Evolutionary conservation across 805 yeast species (phyloP).

Genomic region (Wickerhamiella sergipiensis): DNA sequence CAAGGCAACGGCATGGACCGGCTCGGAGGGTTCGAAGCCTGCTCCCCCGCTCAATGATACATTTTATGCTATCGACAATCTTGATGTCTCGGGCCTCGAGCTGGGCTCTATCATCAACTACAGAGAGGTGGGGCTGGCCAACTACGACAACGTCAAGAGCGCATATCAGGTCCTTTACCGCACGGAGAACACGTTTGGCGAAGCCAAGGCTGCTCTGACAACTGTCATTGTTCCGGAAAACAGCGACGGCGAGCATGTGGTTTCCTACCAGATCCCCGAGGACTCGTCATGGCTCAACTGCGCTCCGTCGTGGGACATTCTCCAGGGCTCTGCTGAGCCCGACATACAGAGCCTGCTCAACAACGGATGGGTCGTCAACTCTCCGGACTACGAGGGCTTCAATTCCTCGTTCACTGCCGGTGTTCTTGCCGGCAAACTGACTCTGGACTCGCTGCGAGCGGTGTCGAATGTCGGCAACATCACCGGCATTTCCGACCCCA

Average conservation of each 20-base stretch:
- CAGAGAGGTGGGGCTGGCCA: constrained; percentile 12
- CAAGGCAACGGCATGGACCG: constrained; percentile 9
- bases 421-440: constrained; percentile 16
- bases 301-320: constrained; percentile 19
- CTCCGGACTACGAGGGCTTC: constrained; percentile 23
- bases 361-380: constrained; percentile 9
- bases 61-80: constrained; percentile 10
- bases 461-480: constrained; percentile 8
- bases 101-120: constrained; percentile 12
- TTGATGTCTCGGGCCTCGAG: constrained; percentile 2
- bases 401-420: constrained; percentile 20
- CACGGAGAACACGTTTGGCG: constrained; percentile 7
- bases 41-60: constrained; percentile 9
- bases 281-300: constrained; percentile 19
- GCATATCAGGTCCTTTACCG: constrained; percentile 11
- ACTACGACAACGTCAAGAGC: constrained; percentile 1
- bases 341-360: constrained; percentile 2
- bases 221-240: constrained; percentile 10
- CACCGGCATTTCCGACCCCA: constrained; percentile 9
- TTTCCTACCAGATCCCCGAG: constrained; percentile 21
- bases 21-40: constrained; percentile 6
- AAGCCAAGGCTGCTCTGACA: constrained; percentile 9
- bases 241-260: constrained; percentile 6
- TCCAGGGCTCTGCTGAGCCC: not conserved
- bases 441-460: constrained; percentile 17